Conservation (phyloP, 2,329 filamentous ascomycete species). For the Talaromyces atroroseus region DNA sequence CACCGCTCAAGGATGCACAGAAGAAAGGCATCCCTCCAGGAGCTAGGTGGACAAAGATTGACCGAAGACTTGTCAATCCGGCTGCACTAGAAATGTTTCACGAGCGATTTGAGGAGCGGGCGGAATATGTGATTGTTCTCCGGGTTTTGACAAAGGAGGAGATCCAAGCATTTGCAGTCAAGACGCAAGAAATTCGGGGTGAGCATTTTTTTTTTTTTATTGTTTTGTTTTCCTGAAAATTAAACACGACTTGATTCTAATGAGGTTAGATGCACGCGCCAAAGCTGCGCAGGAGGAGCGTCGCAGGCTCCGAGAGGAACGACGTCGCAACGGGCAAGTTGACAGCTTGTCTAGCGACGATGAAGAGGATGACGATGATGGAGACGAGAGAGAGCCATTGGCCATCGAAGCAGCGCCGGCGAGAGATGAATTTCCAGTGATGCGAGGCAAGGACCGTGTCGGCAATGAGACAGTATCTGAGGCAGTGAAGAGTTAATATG, state of each 20-base stretch:
- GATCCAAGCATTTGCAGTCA: slow-evolving; percentile 78
- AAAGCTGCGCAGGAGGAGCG: slow-evolving; percentile 31
- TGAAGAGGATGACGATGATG: slow-evolving; percentile 31
- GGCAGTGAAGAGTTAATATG: neutral
- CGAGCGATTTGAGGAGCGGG: slow-evolving; percentile 85
- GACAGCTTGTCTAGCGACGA: slow-evolving; percentile 24
- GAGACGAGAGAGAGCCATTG: slow-evolving; percentile 23
- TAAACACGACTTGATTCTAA: neutral
- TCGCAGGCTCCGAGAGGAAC: slow-evolving; percentile 40
- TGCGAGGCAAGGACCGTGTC: slow-evolving; percentile 10
- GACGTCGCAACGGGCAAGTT: slow-evolving; percentile 30
- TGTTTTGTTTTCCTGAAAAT: neutral
- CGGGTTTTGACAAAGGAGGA: slow-evolving; percentile 82
- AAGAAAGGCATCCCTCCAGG: slow-evolving; percentile 66
- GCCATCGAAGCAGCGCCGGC: slow-evolving; percentile 29
- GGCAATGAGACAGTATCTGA: slow-evolving; percentile 1
- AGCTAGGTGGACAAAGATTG: slow-evolving; percentile 91
- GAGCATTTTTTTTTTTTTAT: slow-evolving; percentile 26
- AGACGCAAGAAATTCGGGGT: slow-evolving; percentile 78
- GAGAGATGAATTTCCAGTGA: slow-evolving; percentile 10
- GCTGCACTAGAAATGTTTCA: slow-evolving; percentile 80
- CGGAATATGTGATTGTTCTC: slow-evolving; percentile 89
- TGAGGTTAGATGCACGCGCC: slow-evolving; percentile 28
- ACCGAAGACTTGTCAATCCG: slow-evolving; percentile 80
- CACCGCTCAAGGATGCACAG: slow-evolving; percentile 83